Base-by-base conservation (phyloP, 2,329 filamentous ascomycete genomes). In the Trichophyton benhamiae region DNA sequence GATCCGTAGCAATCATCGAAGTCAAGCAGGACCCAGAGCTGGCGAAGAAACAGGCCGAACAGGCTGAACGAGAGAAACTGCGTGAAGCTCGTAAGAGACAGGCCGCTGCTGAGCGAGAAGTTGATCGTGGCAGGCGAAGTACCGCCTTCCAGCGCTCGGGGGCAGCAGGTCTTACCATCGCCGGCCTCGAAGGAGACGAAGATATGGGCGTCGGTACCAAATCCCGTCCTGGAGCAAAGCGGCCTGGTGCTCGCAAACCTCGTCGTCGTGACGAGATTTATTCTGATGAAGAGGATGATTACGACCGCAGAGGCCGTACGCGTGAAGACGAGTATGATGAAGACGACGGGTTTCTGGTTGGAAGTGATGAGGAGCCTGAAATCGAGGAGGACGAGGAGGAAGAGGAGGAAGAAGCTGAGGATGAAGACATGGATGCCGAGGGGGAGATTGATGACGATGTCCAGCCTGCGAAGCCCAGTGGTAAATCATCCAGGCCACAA, bases 311-410 rank as follows among this genome's bases (percentile, higher is more conserved):
- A 48, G 72, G 74, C 3, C 72, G 76, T 25, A 77, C 72, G 74
- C 86, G 87, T 71, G 84, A 91, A 72, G 87, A 95, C 74, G 86
- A 91, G 68, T 91, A 91, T 68, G 88, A 92, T 70, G 87, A 88
- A 68, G 86, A 88, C 57, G 88, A 91, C 69, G 88, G 87, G 60
- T 92, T 92, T 74, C 84, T 92, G 59, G 78, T 78, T 25, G 73
- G 72, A 15, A 78, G 76, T 55, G 78, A 80, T 58, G 78, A 79
- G 67, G 78, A 80, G 55, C 69, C 72, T 1, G 78, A 80, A 63
- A 68, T 78, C 36, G 75, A 72, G 15, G 77, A 73, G 7, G 73
- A 74, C 25, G 76, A 76, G 22, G 77, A 71, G 8, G 71, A 77
- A 11, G 72, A 71, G 44, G 75, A 76, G 55, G 73, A 75, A 20